These are phyloP conservation scores for Golubevia pallescens DNA, from an alignment of 1,284 basidiomycete species.

Conservation along the genomic window DNA sequence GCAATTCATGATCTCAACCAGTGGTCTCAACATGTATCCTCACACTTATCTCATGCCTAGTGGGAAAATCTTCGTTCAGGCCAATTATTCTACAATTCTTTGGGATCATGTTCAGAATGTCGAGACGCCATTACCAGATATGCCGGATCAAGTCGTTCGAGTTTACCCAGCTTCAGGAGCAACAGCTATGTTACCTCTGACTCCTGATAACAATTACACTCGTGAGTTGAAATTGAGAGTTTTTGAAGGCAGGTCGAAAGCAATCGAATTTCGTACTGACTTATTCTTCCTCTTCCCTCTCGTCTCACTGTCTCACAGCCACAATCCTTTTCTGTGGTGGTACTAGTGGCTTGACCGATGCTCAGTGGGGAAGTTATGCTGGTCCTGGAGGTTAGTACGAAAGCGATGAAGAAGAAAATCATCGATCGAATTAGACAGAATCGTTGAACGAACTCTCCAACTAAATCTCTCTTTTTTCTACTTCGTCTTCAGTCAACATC, in stretches of 20 bases:
- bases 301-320: conserved; percentile 4
- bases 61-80: conserved; percentile 62
- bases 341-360: conserved; percentile 30
- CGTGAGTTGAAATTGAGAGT: conserved; percentile 8
- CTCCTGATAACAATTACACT: conserved; percentile 49
- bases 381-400: no score
- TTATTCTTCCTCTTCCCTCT: no score
- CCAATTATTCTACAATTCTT: conserved; percentile 53
- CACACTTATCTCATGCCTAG: conserved; percentile 62
- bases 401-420: no score
- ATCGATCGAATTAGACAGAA: no score
- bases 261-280: no score
- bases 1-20: conserved; percentile 55
- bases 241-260: no score
- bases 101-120: conserved; percentile 47
- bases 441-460: no score
- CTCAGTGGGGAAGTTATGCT: conserved; percentile 54
- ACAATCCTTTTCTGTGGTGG: conserved; percentile 64
- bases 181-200: conserved; percentile 55
- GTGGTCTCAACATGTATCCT: conserved; percentile 60
- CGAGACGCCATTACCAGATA: conserved; percentile 44
- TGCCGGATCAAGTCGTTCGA: conserved; percentile 45
- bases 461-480: no score
- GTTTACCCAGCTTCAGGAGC: conserved; percentile 61
- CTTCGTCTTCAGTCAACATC: conserved; percentile 21